Evolutionary conservation across 208 protist species (phyloP), one percentile per base, ranked within the genome.

Genomic region (Leishmania tropica): DNA sequence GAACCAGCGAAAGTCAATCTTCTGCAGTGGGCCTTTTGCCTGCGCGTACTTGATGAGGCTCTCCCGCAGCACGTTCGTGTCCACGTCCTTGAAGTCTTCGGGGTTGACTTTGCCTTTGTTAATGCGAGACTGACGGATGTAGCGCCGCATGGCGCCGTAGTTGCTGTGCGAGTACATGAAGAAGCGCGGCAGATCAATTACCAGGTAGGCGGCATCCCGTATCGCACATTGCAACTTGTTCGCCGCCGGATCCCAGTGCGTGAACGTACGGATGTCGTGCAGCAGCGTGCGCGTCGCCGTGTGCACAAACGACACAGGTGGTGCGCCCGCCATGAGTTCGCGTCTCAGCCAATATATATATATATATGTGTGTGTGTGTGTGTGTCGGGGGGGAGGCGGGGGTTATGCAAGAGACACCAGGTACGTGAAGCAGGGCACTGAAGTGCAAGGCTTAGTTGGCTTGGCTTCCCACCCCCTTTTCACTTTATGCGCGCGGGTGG

Each of bases 91-190:
- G 56, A 96, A 96, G 68, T 96, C 93, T 64, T 95, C 90, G 11
- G 93, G 91, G 84, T 96, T 95, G 54, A 96, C 87, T 73, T 93
- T 93, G 10, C 93, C 93, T 79, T 96, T 96, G 83, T 95, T 91
- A 64, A 94, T 85, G 53, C 91, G 89, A 11, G 91, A 88, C 76
- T 95, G 93, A 5, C 91, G 88, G 68, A 96, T 87, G 83, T 95
- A 96, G 75, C 91, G 89, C 11, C 90, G 89, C 86, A 96, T 90
- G 21, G 91, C 93, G 24, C 93, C 91, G 78, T 96, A 96, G 72
- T 93, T 90, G 76, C 86, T 92, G 81, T 95, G 87, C 5, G 90
- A 93, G 88, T 95, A 94, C 80, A 84, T 87, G 83, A 95, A 91
- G 68, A 95, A 94, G 64, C 89, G 89, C 8, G 91, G 91, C 40